Evolutionary conservation across 805 yeast genomes (phyloP), one percentile per base, ranked within the genome.

Genomic region (Lipomyces lipofer): DNA sequence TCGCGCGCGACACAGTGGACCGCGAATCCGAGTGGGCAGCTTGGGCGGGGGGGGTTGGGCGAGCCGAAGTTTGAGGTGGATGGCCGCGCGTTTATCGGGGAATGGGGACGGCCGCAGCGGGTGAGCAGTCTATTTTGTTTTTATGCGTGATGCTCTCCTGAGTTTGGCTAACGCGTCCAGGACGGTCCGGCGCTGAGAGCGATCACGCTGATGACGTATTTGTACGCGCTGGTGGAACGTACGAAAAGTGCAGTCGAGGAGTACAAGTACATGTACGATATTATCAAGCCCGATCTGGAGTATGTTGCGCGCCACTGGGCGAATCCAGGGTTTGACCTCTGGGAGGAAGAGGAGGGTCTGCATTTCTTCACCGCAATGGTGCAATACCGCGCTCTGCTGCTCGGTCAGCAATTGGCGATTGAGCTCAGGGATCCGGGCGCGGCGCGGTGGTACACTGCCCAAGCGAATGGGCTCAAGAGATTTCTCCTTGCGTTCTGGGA

Each of bases 21-120:
- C 1, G 72, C 75, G 44, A 92, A 89, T 66, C 81, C 80, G 25
- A 82, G 90, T 9, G 97, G 97, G 0, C 66, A 69, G 1, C 81
- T 80, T 46, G 69, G 60, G 29, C 24, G 58, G 13, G 66, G 57
- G 7, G 89, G 88, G 1, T 74, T 91, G 30, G 98, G 97, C 1
- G 98, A 92, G 68, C 97, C 98, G 6, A 92, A 92, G 69, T 92
- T 86, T 66, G 68, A 77, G 67, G 81, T 83, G 3, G 79, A 88
- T 66, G 84, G 85, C 22, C 64, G 80, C 0, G 75, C 86, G 0
- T 92, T 86, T 64, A 68, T 69, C 4, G 83, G 73, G 1, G 68
- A 73, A 32, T 92, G 98, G 98, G 98, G 98, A 1, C 76, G 98
- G 63, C 98, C 98, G 0, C 98, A 92, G 71, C 79, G 89, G 56